phyloP scores from a whole-genome alignment of 768 basidiomycete genomes.

The Mycena galericulata region DNA sequence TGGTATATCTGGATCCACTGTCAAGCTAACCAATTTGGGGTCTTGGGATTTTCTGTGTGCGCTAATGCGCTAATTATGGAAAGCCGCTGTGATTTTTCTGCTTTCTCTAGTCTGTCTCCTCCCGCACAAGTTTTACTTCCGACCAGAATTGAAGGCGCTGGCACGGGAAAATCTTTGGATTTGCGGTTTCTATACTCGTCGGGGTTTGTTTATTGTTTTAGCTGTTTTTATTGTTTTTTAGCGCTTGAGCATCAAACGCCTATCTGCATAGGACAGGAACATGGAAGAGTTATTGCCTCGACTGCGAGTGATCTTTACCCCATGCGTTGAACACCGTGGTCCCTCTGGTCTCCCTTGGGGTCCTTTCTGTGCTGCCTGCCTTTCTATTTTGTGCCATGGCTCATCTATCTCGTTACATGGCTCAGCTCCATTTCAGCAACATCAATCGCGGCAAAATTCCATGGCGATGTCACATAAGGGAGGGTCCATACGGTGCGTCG shows the following conservation, averaged over 20 bases:
- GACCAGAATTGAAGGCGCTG: background rate
- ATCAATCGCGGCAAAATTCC: constrained; percentile 18
- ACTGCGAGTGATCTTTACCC: background rate
- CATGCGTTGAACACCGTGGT: background rate
- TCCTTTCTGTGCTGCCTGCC: background rate
- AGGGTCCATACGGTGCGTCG: constrained; percentile 17
- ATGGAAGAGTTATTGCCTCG: constrained; percentile 6
- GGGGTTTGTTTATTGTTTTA: too few relatives aligned
- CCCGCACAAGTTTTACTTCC: constrained; percentile 13
- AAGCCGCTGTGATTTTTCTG: constrained; percentile 28
- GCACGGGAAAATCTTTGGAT: constrained; percentile 22
- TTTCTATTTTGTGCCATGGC: too few relatives aligned
- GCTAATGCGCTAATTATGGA: constrained; percentile 9
- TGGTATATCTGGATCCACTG: background rate
- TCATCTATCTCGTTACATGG: background rate
- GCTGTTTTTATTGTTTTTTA: background rate
- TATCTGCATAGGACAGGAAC: background rate
- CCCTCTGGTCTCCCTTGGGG: background rate
- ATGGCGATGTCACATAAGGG: constrained; percentile 15
- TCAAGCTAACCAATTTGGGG: background rate
- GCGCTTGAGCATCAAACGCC: background rate
- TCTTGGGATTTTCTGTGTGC: background rate
- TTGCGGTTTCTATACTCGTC: background rate
- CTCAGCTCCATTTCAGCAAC: constrained; percentile 17
- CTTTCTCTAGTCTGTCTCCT: constrained; percentile 6